Evolutionary conservation across 2,329 filamentous ascomycete genomes (phyloP).

Genomic region (Colletotrichum brevisporum): DNA sequence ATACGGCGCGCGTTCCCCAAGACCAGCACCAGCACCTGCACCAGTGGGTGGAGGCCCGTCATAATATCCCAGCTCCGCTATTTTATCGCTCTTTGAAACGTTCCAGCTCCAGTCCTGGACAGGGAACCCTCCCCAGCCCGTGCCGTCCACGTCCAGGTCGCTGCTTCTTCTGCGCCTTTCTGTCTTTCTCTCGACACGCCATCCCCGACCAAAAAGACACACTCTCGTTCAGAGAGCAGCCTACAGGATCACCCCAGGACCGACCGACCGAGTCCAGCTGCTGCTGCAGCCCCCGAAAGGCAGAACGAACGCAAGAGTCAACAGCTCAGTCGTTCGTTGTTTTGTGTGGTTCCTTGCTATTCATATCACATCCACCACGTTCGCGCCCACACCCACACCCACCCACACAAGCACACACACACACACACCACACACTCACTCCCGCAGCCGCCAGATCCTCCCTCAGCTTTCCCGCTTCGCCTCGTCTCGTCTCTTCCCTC

Average conservation of each 20-base stretch:
- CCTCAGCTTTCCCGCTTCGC: conserved; percentile 10
- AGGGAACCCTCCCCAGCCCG: conserved; percentile 33
- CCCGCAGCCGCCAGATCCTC: too few relatives aligned
- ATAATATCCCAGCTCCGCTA: conserved; percentile 40
- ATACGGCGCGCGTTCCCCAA: conserved; percentile 31
- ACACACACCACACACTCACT: not conserved
- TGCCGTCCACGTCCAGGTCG: conserved; percentile 9
- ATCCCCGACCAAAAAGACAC: conserved; percentile 29
- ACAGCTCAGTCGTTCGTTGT: conserved; percentile 2
- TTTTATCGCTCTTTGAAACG: conserved; percentile 39
- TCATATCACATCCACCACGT: too few relatives aligned
- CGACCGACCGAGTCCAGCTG: conserved; percentile 14
- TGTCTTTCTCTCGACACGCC: conserved; percentile 31
- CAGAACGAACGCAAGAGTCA: not conserved
- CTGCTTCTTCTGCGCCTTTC: conserved; percentile 27
- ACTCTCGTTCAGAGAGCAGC: not conserved
- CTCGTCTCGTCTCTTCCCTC: conserved; percentile 11
- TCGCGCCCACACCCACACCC: not conserved
- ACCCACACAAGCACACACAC: not conserved
- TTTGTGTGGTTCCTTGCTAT: too few relatives aligned
- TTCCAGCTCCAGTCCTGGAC: conserved; percentile 38
- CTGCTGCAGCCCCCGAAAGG: not conserved
- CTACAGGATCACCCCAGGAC: not conserved
- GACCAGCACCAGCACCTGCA: not conserved
- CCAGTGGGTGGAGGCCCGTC: conserved; percentile 27